A percentile compares a stretch with the other conserved stretches of the same genome.
phyloP scores from a whole-genome alignment of 2,329 filamentous ascomycete species.

The Colletotrichum australisinense region DNA sequence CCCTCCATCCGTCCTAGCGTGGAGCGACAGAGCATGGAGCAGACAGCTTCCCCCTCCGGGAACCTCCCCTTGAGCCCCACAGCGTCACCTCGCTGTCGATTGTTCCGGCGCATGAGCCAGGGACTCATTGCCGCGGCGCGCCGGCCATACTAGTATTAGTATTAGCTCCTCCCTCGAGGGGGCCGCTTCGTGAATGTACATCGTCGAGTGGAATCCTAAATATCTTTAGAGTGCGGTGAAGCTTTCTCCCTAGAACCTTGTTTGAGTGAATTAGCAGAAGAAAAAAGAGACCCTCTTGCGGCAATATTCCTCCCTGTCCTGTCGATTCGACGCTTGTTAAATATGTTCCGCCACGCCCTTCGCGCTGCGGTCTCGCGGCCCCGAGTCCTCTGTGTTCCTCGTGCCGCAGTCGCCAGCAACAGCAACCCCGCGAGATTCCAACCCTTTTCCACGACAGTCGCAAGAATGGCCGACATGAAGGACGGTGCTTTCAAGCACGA shows the following conservation, averaged over 20 bases:
- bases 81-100: conserved; percentile 29
- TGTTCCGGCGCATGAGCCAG: conserved; percentile 32
- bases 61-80: conserved; percentile 17
- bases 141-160: conserved; percentile 29
- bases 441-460: conserved; percentile 30
- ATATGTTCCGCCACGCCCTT: conserved; percentile 31
- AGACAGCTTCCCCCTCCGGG: not conserved
- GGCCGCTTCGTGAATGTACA: conserved; percentile 9
- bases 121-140: conserved; percentile 28
- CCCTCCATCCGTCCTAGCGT: conserved; percentile 15
- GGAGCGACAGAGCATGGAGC: conserved; percentile 1
- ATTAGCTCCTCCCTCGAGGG: conserved; percentile 22
- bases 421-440: conserved; percentile 21
- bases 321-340: conserved; percentile 10
- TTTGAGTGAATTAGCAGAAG: conserved; percentile 4
- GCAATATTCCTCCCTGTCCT: conserved; percentile 20
- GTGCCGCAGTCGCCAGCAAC: conserved; percentile 9
- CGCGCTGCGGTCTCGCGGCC: conserved; percentile 28
- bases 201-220: conserved; percentile 15
- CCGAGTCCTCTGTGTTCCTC: conserved; percentile 20
- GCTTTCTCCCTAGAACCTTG: conserved; percentile 31
- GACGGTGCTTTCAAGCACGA: conserved; percentile 67
- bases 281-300: conserved; percentile 19
- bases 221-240: conserved; percentile 22
- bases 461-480: conserved; percentile 52